Base-by-base conservation (phyloP, 2,329 filamentous ascomycete genomes). In the Monascus ruber region DNA sequence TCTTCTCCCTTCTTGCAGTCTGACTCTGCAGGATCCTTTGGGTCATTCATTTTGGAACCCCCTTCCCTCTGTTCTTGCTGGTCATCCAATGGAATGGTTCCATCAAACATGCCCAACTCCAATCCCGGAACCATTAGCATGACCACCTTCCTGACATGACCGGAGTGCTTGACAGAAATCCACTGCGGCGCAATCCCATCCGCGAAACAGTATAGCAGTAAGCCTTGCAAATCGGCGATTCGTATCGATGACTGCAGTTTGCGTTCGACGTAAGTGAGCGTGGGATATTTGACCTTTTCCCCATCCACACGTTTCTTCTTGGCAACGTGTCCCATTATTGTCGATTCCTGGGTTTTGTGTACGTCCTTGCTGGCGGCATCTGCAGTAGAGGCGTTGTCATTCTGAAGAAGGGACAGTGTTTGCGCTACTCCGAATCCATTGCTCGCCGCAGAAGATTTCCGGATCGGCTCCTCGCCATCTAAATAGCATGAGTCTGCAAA, bases 101-200 rank as follows among this genome's bases (percentile, higher is more conserved):
- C 72, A 58, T 83, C 77, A 64, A 96, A 94, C 83, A 96, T 91
- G 45, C 79, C 83, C 53, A 85, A 76, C 56, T 96, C 89, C 24
- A 98, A 66, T 0, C 91, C 91, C 7, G 91, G 91, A 7, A 95
- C 79, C 83, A 95, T 89, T 48, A 98, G 68, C 32, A 85, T 76
- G 26, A 96, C 88, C 26, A 93, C 82, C 64, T 91, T 93, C 41
- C 66, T 65, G 32, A 81, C 69, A 43, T 68, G 64, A 11, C 60
- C 62, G 34, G 72, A 72, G 53, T 79, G 71, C 44, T 68, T 70
- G 42, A 81, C 64, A 26, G 75, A 72, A 10, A 78, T 71, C 76
- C 76, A 81, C 52, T 77, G 74, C n/a, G 77, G 77, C 25, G 73
- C 71, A 27, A 69, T 62, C 6, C 71, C 74, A 50, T 79, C 76